These are phyloP conservation scores for Ambispora gerdemannii DNA, from an alignment of 192 early-diverging fungal species.

Conservation along the genomic window DNA sequence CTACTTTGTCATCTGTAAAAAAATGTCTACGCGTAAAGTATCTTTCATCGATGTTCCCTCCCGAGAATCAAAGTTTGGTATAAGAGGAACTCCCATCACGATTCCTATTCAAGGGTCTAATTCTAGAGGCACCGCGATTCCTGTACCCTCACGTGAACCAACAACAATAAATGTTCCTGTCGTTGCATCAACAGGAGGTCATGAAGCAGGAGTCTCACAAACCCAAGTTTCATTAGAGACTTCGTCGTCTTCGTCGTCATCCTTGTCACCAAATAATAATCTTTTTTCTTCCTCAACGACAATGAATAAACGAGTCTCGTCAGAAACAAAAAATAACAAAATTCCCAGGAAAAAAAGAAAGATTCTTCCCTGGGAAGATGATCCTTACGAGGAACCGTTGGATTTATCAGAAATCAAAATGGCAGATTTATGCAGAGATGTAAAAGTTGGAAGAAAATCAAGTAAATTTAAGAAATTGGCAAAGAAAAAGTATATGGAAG, in stretches of 20 bases:
- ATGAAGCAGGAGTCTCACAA: not conserved
- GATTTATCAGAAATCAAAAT: constrained; percentile 18
- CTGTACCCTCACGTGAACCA: not conserved
- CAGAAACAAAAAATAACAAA: not conserved
- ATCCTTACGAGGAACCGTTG: constrained; percentile 25
- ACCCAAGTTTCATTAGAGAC: not conserved
- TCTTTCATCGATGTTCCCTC: not conserved
- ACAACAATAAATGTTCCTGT: not conserved
- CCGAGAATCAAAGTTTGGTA: not conserved
- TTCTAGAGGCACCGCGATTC: not conserved
- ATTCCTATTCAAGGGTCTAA: too few species aligned
- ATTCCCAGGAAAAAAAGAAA: not conserved
- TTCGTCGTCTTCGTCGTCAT: not conserved
- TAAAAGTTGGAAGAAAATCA: constrained; percentile 27
- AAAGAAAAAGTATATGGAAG: constrained; percentile 14
- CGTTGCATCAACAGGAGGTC: too few species aligned
- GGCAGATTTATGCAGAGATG: constrained; percentile 28
- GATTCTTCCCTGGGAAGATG: constrained; percentile 25
- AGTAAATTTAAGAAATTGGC: constrained; percentile 19
- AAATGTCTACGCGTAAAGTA: too few species aligned
- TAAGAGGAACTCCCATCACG: not conserved
- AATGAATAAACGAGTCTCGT: too few species aligned
- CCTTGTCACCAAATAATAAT: not conserved
- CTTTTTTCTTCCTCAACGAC: not conserved
- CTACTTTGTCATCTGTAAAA: too few species aligned